These are phyloP conservation scores for Solidago caesia DNA, from an alignment of 129 eudicot species.

Conservation along the genomic window DNA sequence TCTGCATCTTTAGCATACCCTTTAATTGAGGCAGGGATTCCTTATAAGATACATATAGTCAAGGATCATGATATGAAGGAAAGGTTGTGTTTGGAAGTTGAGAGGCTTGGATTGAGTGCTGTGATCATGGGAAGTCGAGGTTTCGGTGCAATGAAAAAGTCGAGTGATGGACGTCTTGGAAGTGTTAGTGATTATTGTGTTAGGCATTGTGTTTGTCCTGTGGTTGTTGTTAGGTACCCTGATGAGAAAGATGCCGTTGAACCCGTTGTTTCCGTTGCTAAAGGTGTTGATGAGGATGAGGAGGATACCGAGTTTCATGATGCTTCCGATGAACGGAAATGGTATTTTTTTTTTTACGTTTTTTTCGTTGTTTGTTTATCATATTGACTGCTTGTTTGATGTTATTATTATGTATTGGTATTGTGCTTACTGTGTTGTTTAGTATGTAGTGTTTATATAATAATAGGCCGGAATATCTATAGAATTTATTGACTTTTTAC, in stretches of 20 bases:
- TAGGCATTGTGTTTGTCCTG: conserved; percentile 90
- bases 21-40: conserved; percentile 71
- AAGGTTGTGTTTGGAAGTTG: conserved; percentile 86
- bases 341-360: conserved; percentile 25
- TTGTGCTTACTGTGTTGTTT: neutral
- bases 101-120: conserved; percentile 82
- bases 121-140: conserved; percentile 95
- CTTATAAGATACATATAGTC: conserved; percentile 85
- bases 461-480: too few species aligned
- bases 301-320: conserved; percentile 64
- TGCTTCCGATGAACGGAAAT: conserved; percentile 62
- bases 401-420: neutral
- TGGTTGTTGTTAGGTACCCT: conserved; percentile 83
- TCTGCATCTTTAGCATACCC: conserved; percentile 75
- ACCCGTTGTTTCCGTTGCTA: conserved; percentile 43
- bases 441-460: neutral
- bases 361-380: neutral
- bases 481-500: too few species aligned
- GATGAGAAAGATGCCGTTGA: conserved; percentile 66
- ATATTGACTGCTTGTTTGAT: conserved; percentile 7
- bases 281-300: conserved; percentile 44
- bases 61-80: conserved; percentile 97
- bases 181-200: conserved; percentile 96
- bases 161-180: conserved; percentile 72
- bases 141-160: conserved; percentile 67